Evolutionary conservation across 306 rosid species (phyloP), one percentile per base, ranked within the genome.

Genomic region (Vicia sativa): DNA sequence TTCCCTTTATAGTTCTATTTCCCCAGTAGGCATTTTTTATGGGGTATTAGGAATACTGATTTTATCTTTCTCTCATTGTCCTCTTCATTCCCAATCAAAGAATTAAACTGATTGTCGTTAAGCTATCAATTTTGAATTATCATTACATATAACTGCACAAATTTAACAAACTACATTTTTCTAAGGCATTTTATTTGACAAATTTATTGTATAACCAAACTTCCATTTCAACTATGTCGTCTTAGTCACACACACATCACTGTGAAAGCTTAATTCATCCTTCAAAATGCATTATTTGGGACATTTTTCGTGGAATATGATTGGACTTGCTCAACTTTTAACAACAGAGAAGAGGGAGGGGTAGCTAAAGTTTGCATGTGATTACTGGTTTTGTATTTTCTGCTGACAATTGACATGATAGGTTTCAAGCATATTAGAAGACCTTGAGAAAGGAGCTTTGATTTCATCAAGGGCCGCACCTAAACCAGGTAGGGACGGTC

Each of bases 351-450:
- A 53, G 49, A 12, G 25, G 75, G 45, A 7, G 3, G 54, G 46
- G 44, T 45, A 54, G 65, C 70, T 39, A 16, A 11, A 55, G 53
- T 19, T 70, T 64, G 19, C 31, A 19, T 29, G 49, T 58, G 58
- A 61, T 65, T 62, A 23, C 70, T 26, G 4, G 41, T 41, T 18
- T 35, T 56, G 55, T 71, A 41, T 59, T 61, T 58, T 62, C 38
- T 74, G 57, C 73, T 67, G 71, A 62, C 38, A 37, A 41, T 71
- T 57, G 38, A 64, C 38, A 55, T 77, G 74, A 70, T 82, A 93
- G 99, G 97, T 90, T 62, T 84, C 74, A 0, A 85, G 95, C 78
- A 85, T 93, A 80, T 83, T 84, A 9, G 91, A 90, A 74, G 97
- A 93, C 74, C 79, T 90, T 54, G 79, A 77, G 65, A 84, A 73